A percentile compares a stretch with the other conserved stretches of the same genome.
These are phyloP conservation scores for Paecilomyces sp. DNA, from an alignment of 2,329 filamentous ascomycete species.

Conservation along the genomic window DNA sequence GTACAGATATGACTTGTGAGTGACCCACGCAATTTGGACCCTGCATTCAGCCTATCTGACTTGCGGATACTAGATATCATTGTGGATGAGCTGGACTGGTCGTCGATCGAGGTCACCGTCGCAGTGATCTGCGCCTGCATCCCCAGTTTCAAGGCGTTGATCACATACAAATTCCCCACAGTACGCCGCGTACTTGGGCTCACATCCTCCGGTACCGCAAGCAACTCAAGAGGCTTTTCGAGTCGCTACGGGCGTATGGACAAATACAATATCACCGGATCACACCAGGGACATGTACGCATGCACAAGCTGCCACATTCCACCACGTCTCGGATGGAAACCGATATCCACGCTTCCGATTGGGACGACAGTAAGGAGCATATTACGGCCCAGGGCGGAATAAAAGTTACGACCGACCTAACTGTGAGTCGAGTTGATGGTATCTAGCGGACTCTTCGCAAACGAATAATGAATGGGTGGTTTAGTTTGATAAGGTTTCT, in stretches of 20 bases:
- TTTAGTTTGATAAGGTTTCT: not conserved
- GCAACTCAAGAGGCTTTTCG: slow-evolving; percentile 10
- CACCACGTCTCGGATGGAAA: slow-evolving; percentile 2
- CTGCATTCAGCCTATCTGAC: not conserved
- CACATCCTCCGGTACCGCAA: slow-evolving; percentile 4
- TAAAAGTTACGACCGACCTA: slow-evolving; percentile 3
- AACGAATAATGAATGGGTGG: not conserved
- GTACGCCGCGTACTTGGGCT: slow-evolving; percentile 8
- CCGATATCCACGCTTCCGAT: slow-evolving; percentile 2
- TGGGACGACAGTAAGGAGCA: not conserved
- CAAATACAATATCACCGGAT: slow-evolving; percentile 1
- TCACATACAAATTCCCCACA: slow-evolving; percentile 8
- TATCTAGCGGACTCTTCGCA: not conserved
- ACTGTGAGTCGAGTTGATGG: not conserved
- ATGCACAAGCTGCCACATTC: not conserved
- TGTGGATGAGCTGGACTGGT: slow-evolving; percentile 14
- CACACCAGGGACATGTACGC: not conserved
- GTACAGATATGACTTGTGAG: slow-evolving; percentile 13
- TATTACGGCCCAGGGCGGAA: not conserved
- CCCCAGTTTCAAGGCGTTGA: slow-evolving; percentile 13
- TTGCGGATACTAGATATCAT: slow-evolving; percentile 8
- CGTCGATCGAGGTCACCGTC: slow-evolving; percentile 13
- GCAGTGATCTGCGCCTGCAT: slow-evolving; percentile 15
- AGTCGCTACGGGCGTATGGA: slow-evolving; percentile 7
- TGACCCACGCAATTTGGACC: not conserved